Conservation (phyloP, 164 flowering plant genomes). For the Akebia trifoliata region DNA sequence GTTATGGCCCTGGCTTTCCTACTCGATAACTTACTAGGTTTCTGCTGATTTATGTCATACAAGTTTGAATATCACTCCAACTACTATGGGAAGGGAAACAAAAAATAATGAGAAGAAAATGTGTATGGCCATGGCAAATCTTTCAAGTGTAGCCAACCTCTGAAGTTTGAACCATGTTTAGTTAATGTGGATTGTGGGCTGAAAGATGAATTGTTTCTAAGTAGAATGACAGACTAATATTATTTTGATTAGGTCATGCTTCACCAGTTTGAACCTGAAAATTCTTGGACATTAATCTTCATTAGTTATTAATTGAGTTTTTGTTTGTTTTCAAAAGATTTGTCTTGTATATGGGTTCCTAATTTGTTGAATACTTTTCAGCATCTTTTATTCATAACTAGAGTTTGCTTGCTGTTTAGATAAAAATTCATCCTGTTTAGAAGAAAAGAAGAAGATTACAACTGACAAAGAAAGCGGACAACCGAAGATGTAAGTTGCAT, state of each 20-base stretch:
- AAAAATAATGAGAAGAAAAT: background rate
- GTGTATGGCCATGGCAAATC: background rate
- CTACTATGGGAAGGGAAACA: too few species aligned
- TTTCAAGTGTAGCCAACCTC: background rate
- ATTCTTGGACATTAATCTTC: background rate
- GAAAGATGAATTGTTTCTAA: background rate
- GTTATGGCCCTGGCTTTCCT: too few species aligned
- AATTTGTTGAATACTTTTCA: background rate
- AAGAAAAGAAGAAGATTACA: slow-evolving; percentile 9
- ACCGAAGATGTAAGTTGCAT: slow-evolving; percentile 8
- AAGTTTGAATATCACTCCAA: too few species aligned
- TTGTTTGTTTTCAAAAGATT: background rate
- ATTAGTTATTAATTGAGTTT: background rate
- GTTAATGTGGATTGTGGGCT: background rate
- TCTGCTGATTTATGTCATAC: background rate
- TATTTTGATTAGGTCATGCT: background rate
- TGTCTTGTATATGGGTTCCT: background rate
- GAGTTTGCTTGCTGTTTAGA: slow-evolving; percentile 3
- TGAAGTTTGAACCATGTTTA: background rate
- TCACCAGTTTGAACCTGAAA: background rate
- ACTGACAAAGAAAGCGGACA: slow-evolving; percentile 9
- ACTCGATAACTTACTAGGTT: background rate
- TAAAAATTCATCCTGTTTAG: slow-evolving; percentile 9
- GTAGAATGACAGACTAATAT: background rate
- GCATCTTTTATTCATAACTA: background rate